phyloP scores from a whole-genome alignment of 1,284 basidiomycete species.

The Microbotryomycetes sp. region DNA sequence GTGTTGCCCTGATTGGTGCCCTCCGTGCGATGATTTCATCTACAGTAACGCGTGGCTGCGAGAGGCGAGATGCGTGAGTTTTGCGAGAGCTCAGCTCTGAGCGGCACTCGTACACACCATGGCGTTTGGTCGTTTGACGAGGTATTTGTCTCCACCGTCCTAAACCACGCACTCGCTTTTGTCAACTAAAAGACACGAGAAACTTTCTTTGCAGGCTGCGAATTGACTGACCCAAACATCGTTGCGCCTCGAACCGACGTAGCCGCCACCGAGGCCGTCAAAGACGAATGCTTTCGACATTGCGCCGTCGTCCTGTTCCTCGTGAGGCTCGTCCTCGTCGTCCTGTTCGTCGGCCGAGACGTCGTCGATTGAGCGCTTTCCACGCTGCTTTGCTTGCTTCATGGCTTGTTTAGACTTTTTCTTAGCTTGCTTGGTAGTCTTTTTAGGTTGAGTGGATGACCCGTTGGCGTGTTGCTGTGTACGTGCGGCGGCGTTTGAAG shows the following conservation, averaged over 20 bases:
- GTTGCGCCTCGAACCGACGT: constrained; percentile 36
- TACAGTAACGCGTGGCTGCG: constrained; percentile 68
- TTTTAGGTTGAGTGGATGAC: neutral
- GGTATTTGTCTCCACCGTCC: constrained; percentile 34
- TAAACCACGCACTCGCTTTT: constrained; percentile 4
- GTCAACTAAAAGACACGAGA: no score
- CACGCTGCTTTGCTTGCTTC: constrained; percentile 33
- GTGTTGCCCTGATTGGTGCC: constrained; percentile 44
- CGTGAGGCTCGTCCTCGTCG: constrained; percentile 25
- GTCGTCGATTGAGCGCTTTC: constrained; percentile 9
- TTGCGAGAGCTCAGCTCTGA: constrained; percentile 10
- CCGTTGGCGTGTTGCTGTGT: neutral
- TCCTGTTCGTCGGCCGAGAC: constrained; percentile 18
- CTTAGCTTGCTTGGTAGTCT: constrained; percentile 10
- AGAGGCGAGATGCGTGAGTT: constrained; percentile 1
- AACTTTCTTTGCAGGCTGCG: no score
- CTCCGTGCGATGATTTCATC: constrained; percentile 82
- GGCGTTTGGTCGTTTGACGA: constrained; percentile 35
- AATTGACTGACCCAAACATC: constrained; percentile 46
- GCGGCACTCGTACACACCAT: constrained; percentile 49
- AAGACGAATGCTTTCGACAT: constrained; percentile 77
- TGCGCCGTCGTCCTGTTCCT: constrained; percentile 51
- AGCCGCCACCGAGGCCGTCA: constrained; percentile 60
- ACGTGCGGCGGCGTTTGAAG: neutral
- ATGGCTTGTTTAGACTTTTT: constrained; percentile 17